Conservation (phyloP, 257 asterid species). For the Penstemon barbatus region DNA sequence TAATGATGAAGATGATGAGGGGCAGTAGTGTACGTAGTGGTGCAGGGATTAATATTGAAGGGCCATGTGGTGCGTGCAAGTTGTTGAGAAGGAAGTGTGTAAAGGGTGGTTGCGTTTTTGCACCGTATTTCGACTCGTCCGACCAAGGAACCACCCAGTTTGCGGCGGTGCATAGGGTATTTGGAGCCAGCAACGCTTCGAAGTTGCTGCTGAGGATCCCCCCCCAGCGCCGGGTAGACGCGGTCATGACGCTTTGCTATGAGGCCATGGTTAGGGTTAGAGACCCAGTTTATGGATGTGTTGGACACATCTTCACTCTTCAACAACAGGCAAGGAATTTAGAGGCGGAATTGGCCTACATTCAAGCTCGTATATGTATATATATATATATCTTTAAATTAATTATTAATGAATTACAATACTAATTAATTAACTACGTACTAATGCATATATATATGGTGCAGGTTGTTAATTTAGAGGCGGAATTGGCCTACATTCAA, state of each 20-base stretch:
- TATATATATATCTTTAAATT: not conserved
- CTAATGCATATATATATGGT: not conserved
- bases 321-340: constrained; percentile 82
- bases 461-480: constrained; percentile 79
- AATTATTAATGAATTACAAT: not conserved
- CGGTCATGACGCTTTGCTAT: constrained; percentile 61
- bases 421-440: not conserved
- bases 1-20: not conserved
- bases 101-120: constrained; percentile 56
- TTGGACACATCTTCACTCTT: constrained; percentile 57
- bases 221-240: constrained; percentile 63
- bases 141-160: constrained; percentile 67
- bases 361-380: too few relatives aligned
- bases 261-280: constrained; percentile 70
- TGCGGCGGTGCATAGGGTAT: constrained; percentile 72
- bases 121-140: constrained; percentile 65
- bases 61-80: constrained; percentile 81
- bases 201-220: constrained; percentile 57
- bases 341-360: too few relatives aligned
- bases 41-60: constrained; percentile 12
- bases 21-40: constrained; percentile 32
- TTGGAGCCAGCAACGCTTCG: constrained; percentile 74
- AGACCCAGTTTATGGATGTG: constrained; percentile 75
- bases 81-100: constrained; percentile 64
- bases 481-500: constrained; percentile 75